phyloP scores from a whole-genome alignment of 129 eudicot genomes.

The Oenanthe sinensis region DNA sequence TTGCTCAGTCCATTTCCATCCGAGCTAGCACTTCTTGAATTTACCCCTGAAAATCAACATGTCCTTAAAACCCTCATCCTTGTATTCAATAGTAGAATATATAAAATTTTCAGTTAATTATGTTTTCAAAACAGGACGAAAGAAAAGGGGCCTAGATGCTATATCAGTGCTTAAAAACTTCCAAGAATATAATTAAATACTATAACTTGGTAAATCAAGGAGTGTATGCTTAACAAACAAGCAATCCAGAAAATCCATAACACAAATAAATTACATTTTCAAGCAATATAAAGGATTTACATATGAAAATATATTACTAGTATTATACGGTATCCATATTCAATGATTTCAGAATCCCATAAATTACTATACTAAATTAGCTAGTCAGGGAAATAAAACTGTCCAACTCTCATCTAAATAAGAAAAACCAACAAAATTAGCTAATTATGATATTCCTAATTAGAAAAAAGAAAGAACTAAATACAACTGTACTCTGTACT shows the following conservation, averaged over 20 bases:
- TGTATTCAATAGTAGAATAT: neutral
- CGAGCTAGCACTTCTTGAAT: conserved; percentile 39
- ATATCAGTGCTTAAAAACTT: neutral
- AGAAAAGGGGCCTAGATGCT: neutral
- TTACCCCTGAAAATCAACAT: conserved; percentile 32
- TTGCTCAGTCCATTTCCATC: conserved; percentile 34
- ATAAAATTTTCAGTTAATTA: neutral
- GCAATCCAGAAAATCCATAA: neutral
- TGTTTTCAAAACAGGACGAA: neutral
- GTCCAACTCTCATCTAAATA: no score
- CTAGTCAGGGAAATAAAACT: no score
- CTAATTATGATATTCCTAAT: neutral
- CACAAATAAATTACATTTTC: neutral
- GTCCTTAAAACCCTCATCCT: neutral
- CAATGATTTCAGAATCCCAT: neutral
- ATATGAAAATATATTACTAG: no score
- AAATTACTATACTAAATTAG: no score
- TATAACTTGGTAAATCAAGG: neutral
- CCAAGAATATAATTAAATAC: neutral
- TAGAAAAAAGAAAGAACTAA: neutral
- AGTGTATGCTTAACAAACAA: neutral
- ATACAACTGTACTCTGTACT: neutral
- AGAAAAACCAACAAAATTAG: neutral
- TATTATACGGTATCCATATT: neutral
- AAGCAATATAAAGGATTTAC: neutral